These are phyloP conservation scores for Mrakia hoshinonis DNA, from an alignment of 768 basidiomycete species.

Conservation along the genomic window DNA sequence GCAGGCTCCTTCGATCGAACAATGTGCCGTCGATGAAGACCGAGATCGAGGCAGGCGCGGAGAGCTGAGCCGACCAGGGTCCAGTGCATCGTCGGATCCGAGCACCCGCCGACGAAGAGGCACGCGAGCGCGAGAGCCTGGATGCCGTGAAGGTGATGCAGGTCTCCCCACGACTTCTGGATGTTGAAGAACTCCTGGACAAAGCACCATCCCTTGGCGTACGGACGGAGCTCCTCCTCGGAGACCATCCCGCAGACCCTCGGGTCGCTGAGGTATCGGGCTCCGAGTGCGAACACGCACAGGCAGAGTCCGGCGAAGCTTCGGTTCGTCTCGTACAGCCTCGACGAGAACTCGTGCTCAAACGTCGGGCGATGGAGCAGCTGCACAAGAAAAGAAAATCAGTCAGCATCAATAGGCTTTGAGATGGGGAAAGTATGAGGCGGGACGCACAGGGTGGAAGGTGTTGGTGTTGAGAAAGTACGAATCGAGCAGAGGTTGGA, in stretches of 20 bases:
- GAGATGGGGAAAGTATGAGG: too few species aligned
- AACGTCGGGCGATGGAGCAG: slow-evolving; percentile 1
- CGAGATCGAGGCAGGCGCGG: slow-evolving; percentile 18
- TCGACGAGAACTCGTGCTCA: background rate
- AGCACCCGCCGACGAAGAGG: background rate
- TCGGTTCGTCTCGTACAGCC: slow-evolving; percentile 47
- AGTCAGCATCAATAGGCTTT: too few species aligned
- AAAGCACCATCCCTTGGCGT: background rate
- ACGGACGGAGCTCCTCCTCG: background rate
- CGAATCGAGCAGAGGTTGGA: background rate
- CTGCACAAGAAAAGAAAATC: background rate
- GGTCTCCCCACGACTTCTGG: background rate
- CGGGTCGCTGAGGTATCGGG: slow-evolving; percentile 54
- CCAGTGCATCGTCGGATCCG: slow-evolving; percentile 2
- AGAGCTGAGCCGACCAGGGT: background rate
- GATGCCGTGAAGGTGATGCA: background rate
- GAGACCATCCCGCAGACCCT: slow-evolving; percentile 41
- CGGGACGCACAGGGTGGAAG: background rate
- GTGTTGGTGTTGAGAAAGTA: background rate
- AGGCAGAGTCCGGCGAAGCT: slow-evolving; percentile 52
- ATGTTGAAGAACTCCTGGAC: slow-evolving; percentile 7
- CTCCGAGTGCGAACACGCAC: slow-evolving; percentile 61
- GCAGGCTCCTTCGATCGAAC: slow-evolving; percentile 5
- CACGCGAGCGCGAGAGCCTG: slow-evolving; percentile 10
- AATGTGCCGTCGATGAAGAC: slow-evolving; percentile 25